These are phyloP conservation scores for Saturnispora quitensis DNA, from an alignment of 805 yeast species.

Conservation along the genomic window DNA sequence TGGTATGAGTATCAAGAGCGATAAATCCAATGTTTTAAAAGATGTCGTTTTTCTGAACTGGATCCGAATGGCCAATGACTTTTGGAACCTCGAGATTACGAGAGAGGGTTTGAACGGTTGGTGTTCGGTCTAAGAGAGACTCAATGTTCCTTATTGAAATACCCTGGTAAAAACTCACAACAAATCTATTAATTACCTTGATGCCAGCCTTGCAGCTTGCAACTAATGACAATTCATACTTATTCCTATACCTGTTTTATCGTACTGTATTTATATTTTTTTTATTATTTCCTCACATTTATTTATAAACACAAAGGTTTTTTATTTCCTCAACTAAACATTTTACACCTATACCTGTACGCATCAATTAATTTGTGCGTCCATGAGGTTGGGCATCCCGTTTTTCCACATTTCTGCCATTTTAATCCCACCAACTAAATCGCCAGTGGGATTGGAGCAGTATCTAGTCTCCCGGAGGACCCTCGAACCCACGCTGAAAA, in stretches of 20 bases:
- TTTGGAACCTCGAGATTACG: constrained; percentile 11
- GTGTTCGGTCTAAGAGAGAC: constrained; percentile 10
- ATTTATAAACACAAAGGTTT: background rate
- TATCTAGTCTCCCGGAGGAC: too few species aligned
- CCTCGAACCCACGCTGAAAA: too few species aligned
- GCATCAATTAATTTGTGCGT: too few species aligned
- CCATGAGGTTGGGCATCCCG: too few species aligned
- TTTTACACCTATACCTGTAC: background rate
- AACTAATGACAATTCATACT: background rate
- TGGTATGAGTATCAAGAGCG: constrained; percentile 7
- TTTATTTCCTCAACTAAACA: background rate
- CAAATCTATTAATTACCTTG: background rate
- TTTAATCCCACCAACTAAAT: too few species aligned
- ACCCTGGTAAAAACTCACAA: background rate
- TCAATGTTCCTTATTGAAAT: background rate
- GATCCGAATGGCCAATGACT: constrained; percentile 17
- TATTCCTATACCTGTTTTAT: background rate
- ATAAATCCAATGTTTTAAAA: background rate
- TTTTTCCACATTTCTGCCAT: too few species aligned
- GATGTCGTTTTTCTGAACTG: constrained; percentile 17
- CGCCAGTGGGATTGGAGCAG: too few species aligned
- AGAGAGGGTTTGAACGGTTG: constrained; percentile 24
- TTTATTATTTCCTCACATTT: background rate
- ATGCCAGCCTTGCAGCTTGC: background rate
- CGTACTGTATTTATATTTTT: background rate